These are phyloP conservation scores for Diplodia corticola DNA, from an alignment of 2,329 filamentous ascomycete genomes.

Conservation along the genomic window DNA sequence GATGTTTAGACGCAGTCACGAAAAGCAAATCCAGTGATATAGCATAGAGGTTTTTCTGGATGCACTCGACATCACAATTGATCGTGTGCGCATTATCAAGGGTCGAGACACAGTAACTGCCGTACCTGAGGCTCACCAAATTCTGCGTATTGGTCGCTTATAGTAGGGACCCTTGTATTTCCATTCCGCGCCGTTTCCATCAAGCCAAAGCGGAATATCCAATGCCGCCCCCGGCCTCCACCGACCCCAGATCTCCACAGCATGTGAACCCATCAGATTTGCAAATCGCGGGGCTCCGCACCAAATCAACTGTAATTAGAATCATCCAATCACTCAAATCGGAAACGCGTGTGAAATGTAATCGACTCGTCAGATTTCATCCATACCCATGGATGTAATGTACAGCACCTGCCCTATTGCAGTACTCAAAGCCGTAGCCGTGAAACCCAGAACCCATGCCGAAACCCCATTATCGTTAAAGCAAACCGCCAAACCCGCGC, in stretches of 20 bases:
- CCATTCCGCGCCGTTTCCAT: not conserved
- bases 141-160: too few relatives aligned
- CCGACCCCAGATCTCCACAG: not conserved
- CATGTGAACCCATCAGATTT: not conserved
- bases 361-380: constrained; percentile 40
- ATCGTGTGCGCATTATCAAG: not conserved
- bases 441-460: constrained; percentile 60
- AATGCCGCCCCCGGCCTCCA: not conserved
- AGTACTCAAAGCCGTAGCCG: constrained; percentile 47
- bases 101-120: too few relatives aligned
- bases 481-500: constrained; percentile 54
- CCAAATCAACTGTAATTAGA: not conserved
- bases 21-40: not conserved
- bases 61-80: not conserved
- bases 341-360: constrained; percentile 16
- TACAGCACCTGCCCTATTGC: constrained; percentile 54
- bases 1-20: not conserved
- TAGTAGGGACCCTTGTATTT: not conserved
- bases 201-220: not conserved
- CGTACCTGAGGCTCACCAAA: too few relatives aligned
- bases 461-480: constrained; percentile 78
- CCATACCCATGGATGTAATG: constrained; percentile 61
- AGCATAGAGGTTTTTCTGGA: not conserved
- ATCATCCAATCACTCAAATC: not conserved
- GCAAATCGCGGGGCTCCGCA: not conserved